phyloP scores from a whole-genome alignment of 164 flowering plant species.

The Cinnamomum chago region DNA sequence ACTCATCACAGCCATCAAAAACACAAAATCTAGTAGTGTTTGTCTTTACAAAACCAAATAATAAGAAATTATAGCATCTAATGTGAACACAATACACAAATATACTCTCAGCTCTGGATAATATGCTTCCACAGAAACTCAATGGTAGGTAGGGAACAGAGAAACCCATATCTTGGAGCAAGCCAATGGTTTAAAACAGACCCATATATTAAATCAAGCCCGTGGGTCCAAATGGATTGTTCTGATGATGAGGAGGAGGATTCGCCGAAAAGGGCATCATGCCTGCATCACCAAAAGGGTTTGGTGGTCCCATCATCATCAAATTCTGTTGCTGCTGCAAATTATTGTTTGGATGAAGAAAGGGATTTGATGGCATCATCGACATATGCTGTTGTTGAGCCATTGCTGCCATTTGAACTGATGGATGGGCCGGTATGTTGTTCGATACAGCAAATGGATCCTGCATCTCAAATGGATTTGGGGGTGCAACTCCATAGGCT shows the following conservation, averaged over 20 bases:
- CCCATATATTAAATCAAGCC: conserved; percentile 45
- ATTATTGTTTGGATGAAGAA: conserved; percentile 47
- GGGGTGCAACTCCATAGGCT: conserved; percentile 70
- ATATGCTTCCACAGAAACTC: not conserved
- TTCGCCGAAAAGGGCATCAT: conserved; percentile 62
- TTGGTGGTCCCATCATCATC: conserved; percentile 44
- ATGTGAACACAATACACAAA: conserved; percentile 4
- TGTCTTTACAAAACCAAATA: not conserved
- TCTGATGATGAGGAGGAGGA: conserved; percentile 47
- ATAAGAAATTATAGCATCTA: not conserved
- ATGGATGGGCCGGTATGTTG: conserved; percentile 45
- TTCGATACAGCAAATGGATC: conserved; percentile 84
- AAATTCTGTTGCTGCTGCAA: conserved; percentile 34
- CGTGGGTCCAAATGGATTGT: conserved; percentile 82
- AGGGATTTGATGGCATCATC: conserved; percentile 44
- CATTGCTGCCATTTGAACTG: conserved; percentile 73
- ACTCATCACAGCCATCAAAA: not conserved
- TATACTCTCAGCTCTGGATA: not conserved
- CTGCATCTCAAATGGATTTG: conserved; percentile 83
- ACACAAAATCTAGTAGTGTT: not conserved
- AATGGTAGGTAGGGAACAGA: not conserved
- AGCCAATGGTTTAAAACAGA: not conserved
- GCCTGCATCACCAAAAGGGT: conserved; percentile 80
- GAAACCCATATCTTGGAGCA: not conserved
- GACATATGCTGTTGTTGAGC: conserved; percentile 23